Evolutionary conservation across 805 yeast species (phyloP).

Genomic region (Saccharomycopsis lassenensis): DNA sequence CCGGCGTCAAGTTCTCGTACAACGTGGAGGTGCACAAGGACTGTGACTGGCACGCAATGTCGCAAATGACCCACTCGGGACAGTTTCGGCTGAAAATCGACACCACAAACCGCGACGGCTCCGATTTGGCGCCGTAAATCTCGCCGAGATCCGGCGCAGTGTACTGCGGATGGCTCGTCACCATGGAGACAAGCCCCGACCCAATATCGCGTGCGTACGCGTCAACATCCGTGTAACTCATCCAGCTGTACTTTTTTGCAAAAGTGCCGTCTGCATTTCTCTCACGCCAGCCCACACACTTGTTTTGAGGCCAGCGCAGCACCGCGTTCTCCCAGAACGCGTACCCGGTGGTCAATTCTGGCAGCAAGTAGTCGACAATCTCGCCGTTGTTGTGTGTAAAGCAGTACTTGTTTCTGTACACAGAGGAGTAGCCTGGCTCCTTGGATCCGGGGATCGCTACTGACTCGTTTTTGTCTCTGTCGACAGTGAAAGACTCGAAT

Average conservation of each 20-base stretch:
- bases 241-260: slow-evolving; percentile 19
- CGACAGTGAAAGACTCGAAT: no score
- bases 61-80: slow-evolving; percentile 47
- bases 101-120: slow-evolving; percentile 29
- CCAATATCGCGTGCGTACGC: slow-evolving; percentile 27
- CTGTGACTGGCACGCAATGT: slow-evolving; percentile 44
- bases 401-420: slow-evolving; percentile 30
- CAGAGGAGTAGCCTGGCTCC: slow-evolving; percentile 33
- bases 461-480: slow-evolving; percentile 16
- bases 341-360: slow-evolving; percentile 33
- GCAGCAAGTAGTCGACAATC: slow-evolving; percentile 31
- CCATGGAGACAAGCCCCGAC: slow-evolving; percentile 28
- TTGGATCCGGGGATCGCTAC: slow-evolving; percentile 28
- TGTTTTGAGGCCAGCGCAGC: slow-evolving; percentile 26
- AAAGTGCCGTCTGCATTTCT: slow-evolving; percentile 18
- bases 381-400: slow-evolving; percentile 18
- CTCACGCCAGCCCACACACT: slow-evolving; percentile 37
- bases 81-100: slow-evolving; percentile 40
- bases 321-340: slow-evolving; percentile 34
- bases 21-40: slow-evolving; percentile 33
- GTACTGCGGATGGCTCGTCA: slow-evolving; percentile 19
- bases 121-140: slow-evolving; percentile 13
- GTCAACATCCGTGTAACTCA: slow-evolving; percentile 25
- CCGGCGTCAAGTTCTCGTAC: slow-evolving; percentile 36
- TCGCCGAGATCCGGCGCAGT: slow-evolving; percentile 7